Evolutionary conservation across 352 stramenopile species (phyloP), one percentile per base, ranked within the genome.

Genomic region (Pythium brachiatum): DNA sequence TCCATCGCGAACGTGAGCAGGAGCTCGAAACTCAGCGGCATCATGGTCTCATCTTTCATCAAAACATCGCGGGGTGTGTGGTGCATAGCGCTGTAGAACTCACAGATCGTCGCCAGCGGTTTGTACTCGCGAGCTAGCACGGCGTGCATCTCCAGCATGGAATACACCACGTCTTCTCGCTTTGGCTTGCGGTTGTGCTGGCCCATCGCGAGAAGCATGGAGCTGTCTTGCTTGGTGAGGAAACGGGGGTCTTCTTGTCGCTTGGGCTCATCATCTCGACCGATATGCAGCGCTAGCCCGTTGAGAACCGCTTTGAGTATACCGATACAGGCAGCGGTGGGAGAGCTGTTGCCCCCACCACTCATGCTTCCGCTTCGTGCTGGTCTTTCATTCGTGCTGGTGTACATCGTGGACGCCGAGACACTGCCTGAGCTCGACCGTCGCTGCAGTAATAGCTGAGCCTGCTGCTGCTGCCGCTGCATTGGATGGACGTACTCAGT

Each of bases 101-200:
- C 84, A 23, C 80, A 88, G 27, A 93, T 88, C 13, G 81, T 80
- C 7, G 70, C 68, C 0, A 93, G 61, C 6, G 84, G 75, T n/a
- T 83, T 86, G 56, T 86, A 76, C 34, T 93, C 82, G 4, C 82
- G 77, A 21, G 69, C 79, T 2, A 93, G 54, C 12, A 92, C 70
- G 13, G 58, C 62, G 25, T 81, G 78, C 84, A 92, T 93, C 58
- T 92, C 84, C 26, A 92, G 61, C 77, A 93, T 92, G 4, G 84
- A 83, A 36, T 81, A 88, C 5, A 93, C 63, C 5, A 90, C 71
- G 29, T 89, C 75, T 47, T 89, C 81, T 0, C 75, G 74, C 53
- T 69, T 79, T 16, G 67, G 63, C 27, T 66, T 83, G 21, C 68
- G 51, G 32, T 7, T 43, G 46, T 64, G 38, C 3, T 55, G 47